Evolutionary conservation across 2,329 filamentous ascomycete species (phyloP).

Genomic region (Chalara sp.): DNA sequence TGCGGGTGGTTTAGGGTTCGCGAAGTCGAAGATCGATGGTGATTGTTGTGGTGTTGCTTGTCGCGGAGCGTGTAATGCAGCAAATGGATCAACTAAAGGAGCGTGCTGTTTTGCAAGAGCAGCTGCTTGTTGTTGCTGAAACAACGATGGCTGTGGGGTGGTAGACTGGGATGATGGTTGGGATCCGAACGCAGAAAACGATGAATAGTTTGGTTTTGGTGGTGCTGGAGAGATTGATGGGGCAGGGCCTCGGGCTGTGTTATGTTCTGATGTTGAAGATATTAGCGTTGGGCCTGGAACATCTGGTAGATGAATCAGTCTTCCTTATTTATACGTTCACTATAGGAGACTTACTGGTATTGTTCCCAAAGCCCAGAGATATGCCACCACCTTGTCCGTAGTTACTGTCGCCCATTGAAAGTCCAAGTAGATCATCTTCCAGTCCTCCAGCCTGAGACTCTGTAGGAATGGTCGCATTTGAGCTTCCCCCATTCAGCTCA

Average conservation of each 20-base stretch:
- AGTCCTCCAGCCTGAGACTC: slow-evolving; percentile 51
- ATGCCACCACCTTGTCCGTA: slow-evolving; percentile 77
- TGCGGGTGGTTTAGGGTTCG: slow-evolving; percentile 29
- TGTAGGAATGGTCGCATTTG: slow-evolving; percentile 33
- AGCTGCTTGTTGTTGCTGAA: slow-evolving; percentile 31
- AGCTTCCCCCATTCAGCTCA: slow-evolving; percentile 49
- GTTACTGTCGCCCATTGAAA: slow-evolving; percentile 61
- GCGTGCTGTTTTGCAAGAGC: slow-evolving; percentile 29
- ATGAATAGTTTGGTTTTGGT: slow-evolving; percentile 36
- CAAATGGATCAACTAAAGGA: slow-evolving; percentile 50
- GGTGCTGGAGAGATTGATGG: slow-evolving; percentile 29
- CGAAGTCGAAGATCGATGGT: slow-evolving; percentile 37
- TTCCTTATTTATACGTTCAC: too few relatives aligned
- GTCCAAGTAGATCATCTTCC: slow-evolving; percentile 84
- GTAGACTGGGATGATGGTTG: slow-evolving; percentile 41
- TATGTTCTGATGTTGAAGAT: slow-evolving; percentile 56
- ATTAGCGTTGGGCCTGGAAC: slow-evolving; percentile 57
- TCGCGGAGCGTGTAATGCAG: slow-evolving; percentile 39
- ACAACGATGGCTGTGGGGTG: slow-evolving; percentile 44
- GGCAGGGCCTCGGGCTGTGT: slow-evolving; percentile 44
- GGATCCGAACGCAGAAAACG: slow-evolving; percentile 49
- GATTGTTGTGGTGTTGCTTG: slow-evolving; percentile 41
- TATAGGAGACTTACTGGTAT: slow-evolving; percentile 48
- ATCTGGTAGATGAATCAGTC: slow-evolving; percentile 43
- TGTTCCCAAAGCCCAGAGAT: slow-evolving; percentile 69